Percentiles rank a stretch among this genome's conserved stretches.
Evolutionary conservation across 768 basidiomycete species (phyloP).

Genomic region (Boletus subparvulus): DNA sequence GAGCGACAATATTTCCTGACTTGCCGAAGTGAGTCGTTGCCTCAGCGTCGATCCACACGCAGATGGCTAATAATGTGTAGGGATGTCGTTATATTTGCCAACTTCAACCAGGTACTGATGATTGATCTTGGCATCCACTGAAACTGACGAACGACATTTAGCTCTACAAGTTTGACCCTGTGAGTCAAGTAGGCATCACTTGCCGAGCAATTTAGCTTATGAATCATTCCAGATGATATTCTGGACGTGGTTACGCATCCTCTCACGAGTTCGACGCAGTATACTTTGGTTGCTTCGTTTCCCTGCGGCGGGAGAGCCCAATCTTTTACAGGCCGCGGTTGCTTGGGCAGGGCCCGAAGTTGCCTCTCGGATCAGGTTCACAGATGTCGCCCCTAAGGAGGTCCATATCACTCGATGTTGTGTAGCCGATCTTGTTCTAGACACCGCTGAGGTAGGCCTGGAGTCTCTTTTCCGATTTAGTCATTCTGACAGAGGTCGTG

Average conservation of each 20-base stretch:
- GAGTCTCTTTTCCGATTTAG: not conserved
- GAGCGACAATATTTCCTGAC: slow-evolving; percentile 43
- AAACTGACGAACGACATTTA: slow-evolving; percentile 17
- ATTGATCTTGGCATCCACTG: not conserved
- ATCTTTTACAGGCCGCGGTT: slow-evolving; percentile 41
- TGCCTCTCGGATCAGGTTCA: slow-evolving; percentile 46
- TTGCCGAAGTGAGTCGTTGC: slow-evolving; percentile 36
- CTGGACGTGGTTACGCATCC: slow-evolving; percentile 48
- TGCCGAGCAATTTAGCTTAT: not conserved
- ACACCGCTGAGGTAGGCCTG: slow-evolving; percentile 46
- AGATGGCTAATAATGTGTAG: slow-evolving; percentile 22
- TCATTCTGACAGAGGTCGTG: not conserved
- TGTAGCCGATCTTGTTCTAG: slow-evolving; percentile 51
- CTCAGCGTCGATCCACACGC: not conserved
- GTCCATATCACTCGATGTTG: slow-evolving; percentile 45
- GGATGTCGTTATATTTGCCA: slow-evolving; percentile 48
- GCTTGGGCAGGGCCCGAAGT: slow-evolving; percentile 48
- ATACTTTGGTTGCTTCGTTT: slow-evolving; percentile 56
- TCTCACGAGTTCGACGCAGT: slow-evolving; percentile 42
- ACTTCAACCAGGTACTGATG: slow-evolving; percentile 48
- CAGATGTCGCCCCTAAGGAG: slow-evolving; percentile 48
- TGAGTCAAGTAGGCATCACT: slow-evolving; percentile 12
- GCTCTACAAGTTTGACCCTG: slow-evolving; percentile 50
- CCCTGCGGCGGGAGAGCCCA: slow-evolving; percentile 45
- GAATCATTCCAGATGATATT: slow-evolving; percentile 37